These are phyloP conservation scores for Fusarium armeniacum DNA, from an alignment of 2,329 filamentous ascomycete species.

Conservation along the genomic window DNA sequence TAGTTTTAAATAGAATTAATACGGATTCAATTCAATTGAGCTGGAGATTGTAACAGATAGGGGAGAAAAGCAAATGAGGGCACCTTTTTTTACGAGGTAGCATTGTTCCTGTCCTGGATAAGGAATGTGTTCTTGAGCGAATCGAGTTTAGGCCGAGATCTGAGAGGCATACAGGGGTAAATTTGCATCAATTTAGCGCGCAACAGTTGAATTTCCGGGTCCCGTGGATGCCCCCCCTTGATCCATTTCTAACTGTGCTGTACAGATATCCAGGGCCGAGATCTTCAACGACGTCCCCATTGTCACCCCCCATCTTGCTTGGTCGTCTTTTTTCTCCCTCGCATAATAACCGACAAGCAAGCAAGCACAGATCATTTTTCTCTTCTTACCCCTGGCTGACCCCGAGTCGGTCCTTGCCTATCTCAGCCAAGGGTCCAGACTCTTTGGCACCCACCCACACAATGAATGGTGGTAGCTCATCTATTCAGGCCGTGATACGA, in stretches of 20 bases:
- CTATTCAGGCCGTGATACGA: constrained; percentile 11
- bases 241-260: constrained; percentile 11
- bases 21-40: not conserved
- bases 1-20: not conserved
- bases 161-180: constrained; percentile 4
- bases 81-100: constrained; percentile 13
- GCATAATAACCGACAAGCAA: not conserved
- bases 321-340: not conserved
- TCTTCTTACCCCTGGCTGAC: not conserved
- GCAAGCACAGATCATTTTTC: not conserved
- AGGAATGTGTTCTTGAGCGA: constrained; percentile 8
- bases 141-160: constrained; percentile 2
- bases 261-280: constrained; percentile 9
- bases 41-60: not conserved
- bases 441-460: not conserved
- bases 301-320: not conserved
- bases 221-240: constrained; percentile 13
- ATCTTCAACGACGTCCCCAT: constrained; percentile 11
- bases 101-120: not conserved
- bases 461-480: constrained; percentile 8
- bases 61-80: constrained; percentile 13
- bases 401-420: constrained; percentile 17
- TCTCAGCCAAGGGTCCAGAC: constrained; percentile 4
- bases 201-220: constrained; percentile 21
- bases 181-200: constrained; percentile 7